These are phyloP conservation scores for Chalaropsis ovoidea DNA, from an alignment of 2,329 filamentous ascomycete genomes.

Conservation along the genomic window DNA sequence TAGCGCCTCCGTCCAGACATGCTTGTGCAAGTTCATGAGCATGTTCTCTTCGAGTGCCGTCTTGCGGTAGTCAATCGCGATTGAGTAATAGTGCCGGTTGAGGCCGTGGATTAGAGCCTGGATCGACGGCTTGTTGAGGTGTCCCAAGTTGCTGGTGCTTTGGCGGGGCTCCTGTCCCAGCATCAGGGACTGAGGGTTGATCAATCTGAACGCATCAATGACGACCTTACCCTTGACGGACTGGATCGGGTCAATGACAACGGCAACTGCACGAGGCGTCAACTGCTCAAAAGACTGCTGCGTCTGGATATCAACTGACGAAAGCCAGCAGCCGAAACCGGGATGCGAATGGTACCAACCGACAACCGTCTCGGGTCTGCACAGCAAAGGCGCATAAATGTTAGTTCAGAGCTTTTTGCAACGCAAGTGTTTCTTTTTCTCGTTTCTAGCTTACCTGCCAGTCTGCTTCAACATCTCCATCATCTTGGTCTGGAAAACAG, in stretches of 20 bases:
- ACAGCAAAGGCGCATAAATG: not conserved
- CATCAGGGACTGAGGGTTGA: slow-evolving; percentile 95
- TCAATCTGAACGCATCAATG: slow-evolving; percentile 96
- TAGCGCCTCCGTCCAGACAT: slow-evolving; percentile 95
- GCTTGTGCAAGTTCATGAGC: slow-evolving; percentile 99
- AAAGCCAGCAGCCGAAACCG: slow-evolving; percentile 98
- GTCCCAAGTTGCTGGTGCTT: slow-evolving; percentile 93
- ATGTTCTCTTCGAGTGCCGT: slow-evolving; percentile 97
- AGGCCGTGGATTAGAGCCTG: slow-evolving; percentile 96
- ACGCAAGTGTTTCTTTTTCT: not conserved
- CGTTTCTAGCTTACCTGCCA: slow-evolving; percentile 55
- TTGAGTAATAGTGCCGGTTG: slow-evolving; percentile 98
- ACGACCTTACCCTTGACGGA: slow-evolving; percentile 99
- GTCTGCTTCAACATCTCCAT: slow-evolving; percentile 99
- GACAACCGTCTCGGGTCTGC: slow-evolving; percentile 87
- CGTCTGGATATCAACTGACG: slow-evolving; percentile 97
- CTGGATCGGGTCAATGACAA: slow-evolving; percentile 96
- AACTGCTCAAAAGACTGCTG: slow-evolving; percentile 99
- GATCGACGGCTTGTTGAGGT: slow-evolving; percentile 99
- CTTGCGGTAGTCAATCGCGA: slow-evolving; percentile 96
- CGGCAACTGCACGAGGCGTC: slow-evolving; percentile 88
- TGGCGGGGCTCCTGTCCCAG: slow-evolving; percentile 96
- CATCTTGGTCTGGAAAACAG: slow-evolving; percentile 99
- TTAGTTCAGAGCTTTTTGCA: not conserved
- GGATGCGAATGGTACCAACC: slow-evolving; percentile 99